These are phyloP conservation scores for Collariella sp. DNA, from an alignment of 495 filamentous ascomycete species.

Conservation along the genomic window DNA sequence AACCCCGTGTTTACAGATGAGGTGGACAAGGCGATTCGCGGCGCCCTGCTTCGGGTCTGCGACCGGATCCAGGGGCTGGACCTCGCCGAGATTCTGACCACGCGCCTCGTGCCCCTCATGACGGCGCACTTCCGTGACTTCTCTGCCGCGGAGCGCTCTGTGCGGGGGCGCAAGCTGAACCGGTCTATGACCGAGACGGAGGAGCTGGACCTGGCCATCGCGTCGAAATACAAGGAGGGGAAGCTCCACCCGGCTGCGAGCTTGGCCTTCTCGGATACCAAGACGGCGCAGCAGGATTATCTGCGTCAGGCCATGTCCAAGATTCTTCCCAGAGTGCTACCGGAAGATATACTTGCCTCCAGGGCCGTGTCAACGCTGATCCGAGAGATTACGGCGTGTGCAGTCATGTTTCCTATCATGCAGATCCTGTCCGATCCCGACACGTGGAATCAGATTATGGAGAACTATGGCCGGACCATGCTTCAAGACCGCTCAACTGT, in stretches of 20 bases:
- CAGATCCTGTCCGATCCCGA: slow-evolving; percentile 77
- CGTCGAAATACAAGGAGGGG: slow-evolving; percentile 82
- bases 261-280: slow-evolving; percentile 70
- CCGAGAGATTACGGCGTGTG: slow-evolving; percentile 75
- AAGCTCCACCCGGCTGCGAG: slow-evolving; percentile 85
- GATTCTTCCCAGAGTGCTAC: slow-evolving; percentile 69
- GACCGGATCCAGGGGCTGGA: slow-evolving; percentile 65
- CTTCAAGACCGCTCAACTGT: slow-evolving; percentile 95
- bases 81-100: slow-evolving; percentile 69
- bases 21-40: slow-evolving; percentile 69
- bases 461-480: slow-evolving; percentile 76
- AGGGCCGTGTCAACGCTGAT: slow-evolving; percentile 70
- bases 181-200: slow-evolving; percentile 91
- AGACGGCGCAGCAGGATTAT: slow-evolving; percentile 76
- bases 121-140: slow-evolving; percentile 89
- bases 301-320: slow-evolving; percentile 60
- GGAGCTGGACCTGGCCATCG: slow-evolving; percentile 89
- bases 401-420: slow-evolving; percentile 62
- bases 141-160: slow-evolving; percentile 76
- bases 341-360: slow-evolving; percentile 63
- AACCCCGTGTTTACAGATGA: slow-evolving; percentile 74
- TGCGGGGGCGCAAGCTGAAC: slow-evolving; percentile 79
- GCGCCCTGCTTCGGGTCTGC: slow-evolving; percentile 60
- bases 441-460: slow-evolving; percentile 93
- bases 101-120: slow-evolving; percentile 75